Evolutionary conservation across 1,284 basidiomycete genomes (phyloP), one percentile per base, ranked within the genome.

Genomic region (Anthracocystis panici-leucophaei): DNA sequence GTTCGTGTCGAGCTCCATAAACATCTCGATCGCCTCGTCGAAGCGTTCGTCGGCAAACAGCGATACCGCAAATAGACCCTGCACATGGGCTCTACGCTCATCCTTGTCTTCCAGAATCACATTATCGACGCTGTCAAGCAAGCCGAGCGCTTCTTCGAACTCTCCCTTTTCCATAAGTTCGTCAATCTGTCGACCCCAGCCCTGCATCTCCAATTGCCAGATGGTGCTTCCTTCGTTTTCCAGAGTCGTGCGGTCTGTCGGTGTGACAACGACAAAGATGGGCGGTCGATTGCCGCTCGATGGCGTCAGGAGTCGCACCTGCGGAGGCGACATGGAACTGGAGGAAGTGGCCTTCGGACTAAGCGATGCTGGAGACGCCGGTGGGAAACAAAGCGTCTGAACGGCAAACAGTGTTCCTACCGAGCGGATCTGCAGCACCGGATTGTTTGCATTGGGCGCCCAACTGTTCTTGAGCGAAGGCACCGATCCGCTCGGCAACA

Each of bases 1-100:
- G 80, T 97, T 96, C 71, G 94, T 88, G 75, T 98, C 92, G 48
- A 96, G 90, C 45, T 92, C 90, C 54, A 95, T 90, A 84, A 99
- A 96, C 0, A 90, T 89, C 81, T 96, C 92, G 61, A 98, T 91
- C 0, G 96, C 95, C 16, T 88, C 87, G 68, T 92, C 90, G 77
- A 89, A 94, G 58, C 90, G 88, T 16, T 88, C 88, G 8, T 88
- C 86, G 4, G 89, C 89, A 85, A 96, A 95, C 58, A 92, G 89
- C 0, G 91, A 88, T 0, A 97, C 90, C 0, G 93, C 94, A 44
- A 77, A 75, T 5, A 82, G 68, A 91, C 90, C 33, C 93, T 88
- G 55, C 29, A 84, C 64, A 57, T 79, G 71, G 52, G 79, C 40
- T 41, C 80, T 64, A 1, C 82, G 75, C n/a, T 73, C 70, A 6